These are phyloP conservation scores for Clonostachys chloroleuca DNA, from an alignment of 2,329 filamentous ascomycete genomes.

Conservation along the genomic window DNA sequence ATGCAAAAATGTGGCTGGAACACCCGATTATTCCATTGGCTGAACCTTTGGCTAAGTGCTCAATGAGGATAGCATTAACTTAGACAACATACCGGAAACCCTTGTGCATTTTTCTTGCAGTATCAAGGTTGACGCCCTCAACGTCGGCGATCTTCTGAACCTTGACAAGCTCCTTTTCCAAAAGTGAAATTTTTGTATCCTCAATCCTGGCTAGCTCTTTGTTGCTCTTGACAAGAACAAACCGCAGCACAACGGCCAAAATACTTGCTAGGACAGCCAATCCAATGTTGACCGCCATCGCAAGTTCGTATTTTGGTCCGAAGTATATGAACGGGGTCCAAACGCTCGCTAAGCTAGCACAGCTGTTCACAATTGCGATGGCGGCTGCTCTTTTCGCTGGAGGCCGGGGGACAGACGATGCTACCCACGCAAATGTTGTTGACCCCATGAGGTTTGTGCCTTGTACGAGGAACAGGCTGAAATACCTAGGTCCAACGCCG, in stretches of 20 bases:
- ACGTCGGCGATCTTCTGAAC: slow-evolving; percentile 44
- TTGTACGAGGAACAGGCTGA: slow-evolving; percentile 48
- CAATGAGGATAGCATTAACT: too few species aligned
- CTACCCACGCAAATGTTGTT: slow-evolving; percentile 43
- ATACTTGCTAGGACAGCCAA: not conserved
- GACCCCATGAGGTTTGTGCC: slow-evolving; percentile 37
- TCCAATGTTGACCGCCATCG: slow-evolving; percentile 32
- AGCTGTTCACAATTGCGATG: slow-evolving; percentile 48
- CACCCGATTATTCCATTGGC: too few species aligned
- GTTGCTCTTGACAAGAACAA: slow-evolving; percentile 32
- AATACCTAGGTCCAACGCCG: slow-evolving; percentile 46
- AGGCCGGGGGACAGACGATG: slow-evolving; percentile 42
- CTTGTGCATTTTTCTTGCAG: slow-evolving; percentile 27
- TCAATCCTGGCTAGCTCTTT: slow-evolving; percentile 32
- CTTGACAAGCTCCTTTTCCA: slow-evolving; percentile 19
- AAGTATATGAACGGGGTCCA: slow-evolving; percentile 46
- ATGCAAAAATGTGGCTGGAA: too few species aligned
- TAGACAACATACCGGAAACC: slow-evolving; percentile 39
- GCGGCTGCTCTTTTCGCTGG: slow-evolving; percentile 50
- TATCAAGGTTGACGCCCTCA: slow-evolving; percentile 41
- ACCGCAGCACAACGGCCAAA: slow-evolving; percentile 25
- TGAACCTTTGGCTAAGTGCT: too few species aligned
- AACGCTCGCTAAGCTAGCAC: slow-evolving; percentile 48
- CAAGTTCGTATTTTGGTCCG: slow-evolving; percentile 29
- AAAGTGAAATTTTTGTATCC: slow-evolving; percentile 21